A percentile compares a stretch with the other conserved stretches of the same genome.
Conservation (phyloP, 768 basidiomycete genomes). For the Trametes cubensis region DNA sequence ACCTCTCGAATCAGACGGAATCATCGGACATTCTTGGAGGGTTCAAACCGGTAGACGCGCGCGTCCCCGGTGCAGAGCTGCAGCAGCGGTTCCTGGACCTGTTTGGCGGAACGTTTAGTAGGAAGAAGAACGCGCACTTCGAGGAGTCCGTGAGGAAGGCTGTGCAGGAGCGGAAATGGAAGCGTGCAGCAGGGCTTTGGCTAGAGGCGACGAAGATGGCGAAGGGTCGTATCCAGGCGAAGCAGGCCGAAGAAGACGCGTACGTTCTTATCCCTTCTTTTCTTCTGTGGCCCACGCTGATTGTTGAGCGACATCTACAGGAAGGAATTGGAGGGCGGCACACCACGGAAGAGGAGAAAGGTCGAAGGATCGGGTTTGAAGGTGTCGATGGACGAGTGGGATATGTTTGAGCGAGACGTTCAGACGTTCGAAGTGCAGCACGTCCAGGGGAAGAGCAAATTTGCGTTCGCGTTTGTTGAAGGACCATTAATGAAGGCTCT, state of each 20-base stretch:
- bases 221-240: constrained; percentile 56
- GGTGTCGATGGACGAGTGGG: constrained; percentile 62
- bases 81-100: constrained; percentile 77
- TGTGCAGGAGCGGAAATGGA: constrained; percentile 84
- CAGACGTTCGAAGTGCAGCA: constrained; percentile 86
- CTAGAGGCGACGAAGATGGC: constrained; percentile 73
- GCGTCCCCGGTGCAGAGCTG: constrained; percentile 69
- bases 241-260: constrained; percentile 34
- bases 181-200: constrained; percentile 81
- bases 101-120: constrained; percentile 86
- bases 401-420: constrained; percentile 64
- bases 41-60: constrained; percentile 93
- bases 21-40: constrained; percentile 93
- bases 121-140: constrained; percentile 86
- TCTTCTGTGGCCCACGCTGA: too few species aligned
- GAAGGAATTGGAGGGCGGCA: constrained; percentile 42
- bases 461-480: constrained; percentile 94
- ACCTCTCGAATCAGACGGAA: constrained; percentile 95
- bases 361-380: constrained; percentile 47
- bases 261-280: constrained; percentile 14
- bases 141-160: constrained; percentile 81
- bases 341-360: constrained; percentile 73
- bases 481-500: constrained; percentile 94
- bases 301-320: constrained; percentile 12
- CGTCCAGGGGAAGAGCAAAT: constrained; percentile 84